Conservation (phyloP, 805 yeast genomes). For the Zygosaccharomyces bailii region DNA sequence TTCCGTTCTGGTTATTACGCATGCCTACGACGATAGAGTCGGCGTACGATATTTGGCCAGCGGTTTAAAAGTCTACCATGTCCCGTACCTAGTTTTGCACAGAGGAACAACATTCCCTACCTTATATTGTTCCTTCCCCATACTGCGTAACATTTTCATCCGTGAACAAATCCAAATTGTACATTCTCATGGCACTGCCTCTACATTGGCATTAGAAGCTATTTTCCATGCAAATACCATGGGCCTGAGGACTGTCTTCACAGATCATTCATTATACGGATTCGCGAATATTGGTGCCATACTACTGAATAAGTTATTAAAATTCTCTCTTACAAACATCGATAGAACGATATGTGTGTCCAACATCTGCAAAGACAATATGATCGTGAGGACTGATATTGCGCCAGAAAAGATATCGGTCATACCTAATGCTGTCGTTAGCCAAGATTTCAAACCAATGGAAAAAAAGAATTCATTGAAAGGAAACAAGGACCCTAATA, state of each 20-base stretch:
- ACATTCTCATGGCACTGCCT: slow-evolving; percentile 92
- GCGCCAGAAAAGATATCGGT: slow-evolving; percentile 80
- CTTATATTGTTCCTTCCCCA: slow-evolving; percentile 83
- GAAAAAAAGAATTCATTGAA: slow-evolving; percentile 18
- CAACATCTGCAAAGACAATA: slow-evolving; percentile 94
- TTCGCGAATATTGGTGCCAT: slow-evolving; percentile 83
- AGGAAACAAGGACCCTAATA: slow-evolving; percentile 20
- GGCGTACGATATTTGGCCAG: slow-evolving; percentile 83
- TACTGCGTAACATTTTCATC: slow-evolving; percentile 76
- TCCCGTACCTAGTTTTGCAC: slow-evolving; percentile 76
- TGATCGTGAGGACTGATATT: slow-evolving; percentile 79
- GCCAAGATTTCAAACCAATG: slow-evolving; percentile 68
- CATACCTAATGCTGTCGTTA: slow-evolving; percentile 92
- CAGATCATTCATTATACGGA: slow-evolving; percentile 95
- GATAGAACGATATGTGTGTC: slow-evolving; percentile 96
- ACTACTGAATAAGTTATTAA: slow-evolving; percentile 78
- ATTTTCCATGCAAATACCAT: slow-evolving; percentile 87
- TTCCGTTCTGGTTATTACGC: slow-evolving; percentile 82
- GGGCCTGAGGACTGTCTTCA: slow-evolving; percentile 89
- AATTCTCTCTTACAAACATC: slow-evolving; percentile 78
- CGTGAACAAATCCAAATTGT: slow-evolving; percentile 84
- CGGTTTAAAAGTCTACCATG: slow-evolving; percentile 89
- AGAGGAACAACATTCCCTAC: slow-evolving; percentile 86
- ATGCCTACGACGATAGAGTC: slow-evolving; percentile 74
- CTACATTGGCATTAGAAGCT: slow-evolving; percentile 84